Percentiles rank a stretch among this genome's conserved stretches.
These are phyloP conservation scores for Sarocladium strictum DNA, from an alignment of 2,329 filamentous ascomycete genomes.

Conservation along the genomic window DNA sequence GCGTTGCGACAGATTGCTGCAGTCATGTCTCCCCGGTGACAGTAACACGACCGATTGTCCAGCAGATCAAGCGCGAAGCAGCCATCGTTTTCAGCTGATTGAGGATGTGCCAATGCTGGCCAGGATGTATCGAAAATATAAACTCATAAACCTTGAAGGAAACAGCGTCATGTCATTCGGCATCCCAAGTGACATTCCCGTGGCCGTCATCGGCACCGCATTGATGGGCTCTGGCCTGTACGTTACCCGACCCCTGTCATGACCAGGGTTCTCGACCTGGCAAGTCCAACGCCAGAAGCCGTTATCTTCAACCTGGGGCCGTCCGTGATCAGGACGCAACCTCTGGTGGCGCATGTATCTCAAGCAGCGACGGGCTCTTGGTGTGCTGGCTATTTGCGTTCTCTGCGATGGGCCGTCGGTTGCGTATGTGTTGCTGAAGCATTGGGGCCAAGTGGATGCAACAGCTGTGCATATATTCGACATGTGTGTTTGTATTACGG, in stretches of 20 bases:
- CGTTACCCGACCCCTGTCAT: not conserved
- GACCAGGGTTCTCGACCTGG: not conserved
- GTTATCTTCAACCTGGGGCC: not conserved
- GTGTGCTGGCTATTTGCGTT: not conserved
- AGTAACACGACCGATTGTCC: too few relatives aligned
- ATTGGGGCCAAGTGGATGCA: not conserved
- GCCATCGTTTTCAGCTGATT: too few relatives aligned
- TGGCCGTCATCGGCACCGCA: not conserved
- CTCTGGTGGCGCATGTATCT: not conserved
- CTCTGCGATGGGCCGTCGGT: not conserved
- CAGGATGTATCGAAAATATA: too few relatives aligned
- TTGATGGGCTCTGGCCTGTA: not conserved
- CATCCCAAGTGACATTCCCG: not conserved
- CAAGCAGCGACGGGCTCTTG: not conserved
- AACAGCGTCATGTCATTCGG: not conserved
- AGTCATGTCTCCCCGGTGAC: too few relatives aligned
- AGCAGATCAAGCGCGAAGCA: too few relatives aligned
- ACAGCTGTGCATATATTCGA: not conserved
- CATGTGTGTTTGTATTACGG: too few relatives aligned
- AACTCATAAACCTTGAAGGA: too few relatives aligned
- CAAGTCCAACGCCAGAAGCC: not conserved
- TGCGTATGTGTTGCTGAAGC: not conserved
- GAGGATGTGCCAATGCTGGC: too few relatives aligned
- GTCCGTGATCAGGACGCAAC: not conserved
- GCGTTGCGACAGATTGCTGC: too few relatives aligned